Evolutionary conservation across 2,329 filamentous ascomycete genomes (phyloP).

Genomic region (Phialophora expanda): DNA sequence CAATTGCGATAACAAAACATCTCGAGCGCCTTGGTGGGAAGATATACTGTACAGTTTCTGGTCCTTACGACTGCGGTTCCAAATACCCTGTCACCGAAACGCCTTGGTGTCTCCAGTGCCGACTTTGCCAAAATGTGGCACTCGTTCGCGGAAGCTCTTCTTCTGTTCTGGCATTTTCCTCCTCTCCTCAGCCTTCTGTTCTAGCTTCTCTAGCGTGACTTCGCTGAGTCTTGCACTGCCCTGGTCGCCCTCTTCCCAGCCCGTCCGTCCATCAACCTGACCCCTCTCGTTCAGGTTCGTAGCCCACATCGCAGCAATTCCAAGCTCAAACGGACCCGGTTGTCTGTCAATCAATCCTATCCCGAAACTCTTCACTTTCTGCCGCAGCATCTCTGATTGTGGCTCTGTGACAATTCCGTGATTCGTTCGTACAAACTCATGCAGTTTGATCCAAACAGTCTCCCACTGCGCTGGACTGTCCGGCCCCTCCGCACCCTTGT

Average conservation of each 20-base stretch:
- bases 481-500: slow-evolving; percentile 41
- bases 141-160: slow-evolving; percentile 31
- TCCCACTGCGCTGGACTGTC: slow-evolving; percentile 82
- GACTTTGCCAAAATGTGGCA: slow-evolving; percentile 37
- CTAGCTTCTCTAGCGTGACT: slow-evolving; percentile 38
- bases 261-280: slow-evolving; percentile 39
- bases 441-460: slow-evolving; percentile 88
- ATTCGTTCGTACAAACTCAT: slow-evolving; percentile 93
- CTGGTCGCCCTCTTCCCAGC: slow-evolving; percentile 39
- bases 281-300: slow-evolving; percentile 69
- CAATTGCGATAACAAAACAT: background rate
- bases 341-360: slow-evolving; percentile 88
- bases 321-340: slow-evolving; percentile 85
- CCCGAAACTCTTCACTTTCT: slow-evolving; percentile 83
- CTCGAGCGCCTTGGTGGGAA: background rate
- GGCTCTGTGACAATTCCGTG: slow-evolving; percentile 90
- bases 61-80: background rate
- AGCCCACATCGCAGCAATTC: slow-evolving; percentile 86
- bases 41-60: slow-evolving; percentile 3
- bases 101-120: slow-evolving; percentile 29
- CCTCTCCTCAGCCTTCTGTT: slow-evolving; percentile 37
- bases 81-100: slow-evolving; percentile 20
- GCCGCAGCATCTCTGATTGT: slow-evolving; percentile 83
- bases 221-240: slow-evolving; percentile 39
- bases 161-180: slow-evolving; percentile 35